Percentiles rank a stretch among this genome's conserved stretches.
These are phyloP conservation scores for Lolium rigidum DNA, from an alignment of 176 grass and related monocot species.

Conservation along the genomic window DNA sequence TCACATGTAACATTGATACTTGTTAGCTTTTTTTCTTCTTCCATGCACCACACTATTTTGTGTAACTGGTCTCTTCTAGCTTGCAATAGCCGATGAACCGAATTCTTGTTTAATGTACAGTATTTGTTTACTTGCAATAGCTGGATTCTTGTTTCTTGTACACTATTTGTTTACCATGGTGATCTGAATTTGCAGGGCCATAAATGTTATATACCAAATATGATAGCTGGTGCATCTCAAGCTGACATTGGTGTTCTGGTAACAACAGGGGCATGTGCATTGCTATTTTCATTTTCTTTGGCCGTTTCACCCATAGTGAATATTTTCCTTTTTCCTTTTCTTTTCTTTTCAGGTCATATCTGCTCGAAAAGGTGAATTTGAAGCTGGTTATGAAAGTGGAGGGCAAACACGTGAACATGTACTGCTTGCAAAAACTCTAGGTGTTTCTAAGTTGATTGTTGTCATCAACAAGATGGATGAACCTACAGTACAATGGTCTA, in stretches of 20 bases:
- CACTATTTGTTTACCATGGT: conserved; percentile 28
- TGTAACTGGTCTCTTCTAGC: not conserved
- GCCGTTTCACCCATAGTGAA: not conserved
- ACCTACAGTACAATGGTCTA: conserved; percentile 77
- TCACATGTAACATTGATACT: not conserved
- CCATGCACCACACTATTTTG: not conserved
- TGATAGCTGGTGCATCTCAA: conserved; percentile 97
- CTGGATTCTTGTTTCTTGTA: not conserved
- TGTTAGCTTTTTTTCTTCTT: not conserved
- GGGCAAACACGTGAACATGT: conserved; percentile 81
- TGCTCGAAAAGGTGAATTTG: conserved; percentile 93
- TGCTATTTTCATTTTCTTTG: conserved; percentile 12
- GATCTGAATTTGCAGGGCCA: conserved; percentile 78
- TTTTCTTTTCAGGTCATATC: conserved; percentile 67
- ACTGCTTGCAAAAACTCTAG: conserved; percentile 86
- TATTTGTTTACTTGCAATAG: not conserved
- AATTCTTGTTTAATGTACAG: not conserved
- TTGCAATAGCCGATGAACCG: not conserved
- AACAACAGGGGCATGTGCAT: conserved; percentile 21
- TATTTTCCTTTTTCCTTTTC: not conserved
- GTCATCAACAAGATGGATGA: conserved; percentile 96
- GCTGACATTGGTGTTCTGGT: conserved; percentile 97
- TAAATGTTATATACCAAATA: conserved; percentile 97
- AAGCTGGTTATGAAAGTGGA: conserved; percentile 84
- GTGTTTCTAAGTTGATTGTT: conserved; percentile 76